Conservation (phyloP, 805 yeast genomes). For the Nematodospora valgi region DNA sequence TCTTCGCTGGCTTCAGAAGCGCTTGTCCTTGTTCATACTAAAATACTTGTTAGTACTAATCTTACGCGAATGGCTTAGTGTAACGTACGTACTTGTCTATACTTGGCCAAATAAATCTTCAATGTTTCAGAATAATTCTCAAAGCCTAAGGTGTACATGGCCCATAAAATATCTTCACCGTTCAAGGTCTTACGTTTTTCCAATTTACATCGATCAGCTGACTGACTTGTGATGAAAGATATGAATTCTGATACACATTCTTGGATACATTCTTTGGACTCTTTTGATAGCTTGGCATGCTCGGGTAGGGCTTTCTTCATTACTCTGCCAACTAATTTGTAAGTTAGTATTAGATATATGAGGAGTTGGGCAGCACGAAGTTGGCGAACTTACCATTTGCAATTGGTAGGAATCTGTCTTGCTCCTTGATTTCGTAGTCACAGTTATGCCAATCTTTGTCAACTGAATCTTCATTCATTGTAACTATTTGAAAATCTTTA, state of each 20-base stretch:
- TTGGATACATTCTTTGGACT: slow-evolving; percentile 76
- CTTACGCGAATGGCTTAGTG: neutral
- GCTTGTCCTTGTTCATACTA: slow-evolving; percentile 16
- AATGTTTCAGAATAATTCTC: slow-evolving; percentile 78
- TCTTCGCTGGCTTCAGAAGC: slow-evolving; percentile 11
- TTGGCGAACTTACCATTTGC: no score
- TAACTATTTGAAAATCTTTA: no score
- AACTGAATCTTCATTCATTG: slow-evolving; percentile 4
- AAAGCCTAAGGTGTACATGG: slow-evolving; percentile 68
- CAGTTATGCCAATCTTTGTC: slow-evolving; percentile 19
- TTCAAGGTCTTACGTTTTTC: slow-evolving; percentile 75
- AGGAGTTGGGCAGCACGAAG: slow-evolving; percentile 19
- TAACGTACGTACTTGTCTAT: slow-evolving; percentile 14
- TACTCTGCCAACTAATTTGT: slow-evolving; percentile 69
- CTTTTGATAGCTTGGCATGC: slow-evolving; percentile 74
- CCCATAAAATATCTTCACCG: slow-evolving; percentile 72
- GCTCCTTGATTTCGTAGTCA: slow-evolving; percentile 43
- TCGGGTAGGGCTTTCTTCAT: slow-evolving; percentile 73
- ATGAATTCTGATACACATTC: slow-evolving; percentile 83
- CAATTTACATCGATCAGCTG: slow-evolving; percentile 66
- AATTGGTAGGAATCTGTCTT: slow-evolving; percentile 41
- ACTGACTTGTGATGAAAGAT: slow-evolving; percentile 76
- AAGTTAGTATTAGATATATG: slow-evolving; percentile 19
- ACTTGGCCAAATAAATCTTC: slow-evolving; percentile 53
- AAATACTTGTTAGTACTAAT: slow-evolving; percentile 9